Conservation (phyloP, 257 asterid species). For the Solanum habrochaites region DNA sequence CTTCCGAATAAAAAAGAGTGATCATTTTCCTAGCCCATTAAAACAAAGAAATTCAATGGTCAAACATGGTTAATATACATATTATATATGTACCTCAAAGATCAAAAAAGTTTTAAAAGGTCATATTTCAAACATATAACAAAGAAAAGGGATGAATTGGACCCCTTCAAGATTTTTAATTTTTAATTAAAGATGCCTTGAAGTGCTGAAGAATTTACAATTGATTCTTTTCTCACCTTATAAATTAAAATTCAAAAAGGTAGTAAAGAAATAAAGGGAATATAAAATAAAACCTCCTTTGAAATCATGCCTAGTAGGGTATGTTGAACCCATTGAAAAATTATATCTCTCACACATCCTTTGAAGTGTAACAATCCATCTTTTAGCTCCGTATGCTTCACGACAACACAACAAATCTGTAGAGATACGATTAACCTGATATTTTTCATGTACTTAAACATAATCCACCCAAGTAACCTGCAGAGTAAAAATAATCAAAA, state of each 20-base stretch:
- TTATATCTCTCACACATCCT: conserved; percentile 54
- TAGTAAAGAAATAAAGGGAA: background rate
- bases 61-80: background rate
- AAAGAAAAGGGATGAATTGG: background rate
- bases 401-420: conserved; percentile 36
- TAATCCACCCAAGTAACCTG: conserved; percentile 82
- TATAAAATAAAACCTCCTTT: conserved; percentile 32
- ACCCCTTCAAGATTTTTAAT: conserved; percentile 31
- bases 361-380: conserved; percentile 54
- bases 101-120: background rate
- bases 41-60: background rate
- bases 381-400: conserved; percentile 63
- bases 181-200: background rate
- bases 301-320: conserved; percentile 21
- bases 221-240: background rate
- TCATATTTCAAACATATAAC: background rate
- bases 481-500: background rate
- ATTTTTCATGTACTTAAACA: conserved; percentile 61
- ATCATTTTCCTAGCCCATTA: background rate
- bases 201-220: background rate
- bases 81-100: too few relatives aligned
- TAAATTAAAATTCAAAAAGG: background rate
- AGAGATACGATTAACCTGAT: conserved; percentile 36
- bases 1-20: background rate
- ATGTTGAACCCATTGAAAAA: conserved; percentile 23